Conservation (phyloP, 352 stramenopile genomes). For the Thalassiosira livingstoniorum region DNA sequence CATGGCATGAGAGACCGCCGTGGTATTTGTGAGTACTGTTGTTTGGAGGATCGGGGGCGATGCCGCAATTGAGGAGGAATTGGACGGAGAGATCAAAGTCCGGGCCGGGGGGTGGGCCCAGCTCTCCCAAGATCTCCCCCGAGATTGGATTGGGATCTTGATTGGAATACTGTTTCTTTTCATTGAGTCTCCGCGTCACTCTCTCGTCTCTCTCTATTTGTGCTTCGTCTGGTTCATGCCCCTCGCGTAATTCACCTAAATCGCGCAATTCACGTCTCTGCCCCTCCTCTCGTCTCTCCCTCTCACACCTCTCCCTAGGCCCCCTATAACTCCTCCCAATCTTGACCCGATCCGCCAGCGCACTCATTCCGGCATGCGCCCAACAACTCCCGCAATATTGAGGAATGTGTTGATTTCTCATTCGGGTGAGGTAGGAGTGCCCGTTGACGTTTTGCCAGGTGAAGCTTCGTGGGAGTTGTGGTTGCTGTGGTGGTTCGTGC, state of each 20-base stretch:
- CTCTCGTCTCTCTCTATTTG: too few relatives aligned
- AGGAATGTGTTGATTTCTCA: constrained; percentile 98
- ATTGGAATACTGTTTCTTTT: neutral
- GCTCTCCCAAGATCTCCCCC: constrained; percentile 18
- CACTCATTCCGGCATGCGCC: constrained; percentile 86
- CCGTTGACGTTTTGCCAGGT: constrained; percentile 95
- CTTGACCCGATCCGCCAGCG: constrained; percentile 89
- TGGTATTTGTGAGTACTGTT: neutral
- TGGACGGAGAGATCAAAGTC: constrained; percentile 89
- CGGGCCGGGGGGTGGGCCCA: constrained; percentile 47
- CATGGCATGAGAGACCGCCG: constrained; percentile 50
- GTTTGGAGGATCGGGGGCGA: neutral
- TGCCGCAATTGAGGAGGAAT: constrained; percentile 87
- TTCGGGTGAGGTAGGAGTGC: constrained; percentile 92
- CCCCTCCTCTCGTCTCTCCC: too few relatives aligned
- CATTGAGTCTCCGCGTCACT: too few relatives aligned
- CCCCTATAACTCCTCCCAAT: constrained; percentile 73
- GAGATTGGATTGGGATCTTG: neutral
- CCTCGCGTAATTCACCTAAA: too few relatives aligned
- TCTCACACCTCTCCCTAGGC: constrained; percentile 16
- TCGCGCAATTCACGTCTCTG: too few relatives aligned
- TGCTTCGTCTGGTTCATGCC: too few relatives aligned
- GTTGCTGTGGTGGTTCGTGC: too few relatives aligned
- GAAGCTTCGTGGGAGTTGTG: constrained; percentile 91
- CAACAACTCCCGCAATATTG: constrained; percentile 89